These are phyloP conservation scores for Fusarium odoratissimum DNA, from an alignment of 2,329 filamentous ascomycete species.

Conservation along the genomic window DNA sequence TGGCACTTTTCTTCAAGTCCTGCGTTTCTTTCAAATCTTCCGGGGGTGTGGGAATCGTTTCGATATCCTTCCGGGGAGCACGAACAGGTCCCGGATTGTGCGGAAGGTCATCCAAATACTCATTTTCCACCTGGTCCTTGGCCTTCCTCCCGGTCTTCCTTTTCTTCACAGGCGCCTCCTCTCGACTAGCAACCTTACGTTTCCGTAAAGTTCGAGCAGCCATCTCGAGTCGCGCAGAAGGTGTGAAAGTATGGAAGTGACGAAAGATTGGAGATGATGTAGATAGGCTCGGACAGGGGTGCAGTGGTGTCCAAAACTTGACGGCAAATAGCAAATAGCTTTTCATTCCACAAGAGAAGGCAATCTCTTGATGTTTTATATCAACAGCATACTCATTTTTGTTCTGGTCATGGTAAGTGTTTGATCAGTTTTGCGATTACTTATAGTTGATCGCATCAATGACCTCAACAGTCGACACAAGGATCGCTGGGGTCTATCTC, in stretches of 20 bases:
- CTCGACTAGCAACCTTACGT: background rate
- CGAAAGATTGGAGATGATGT: background rate
- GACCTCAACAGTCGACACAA: conserved; percentile 36
- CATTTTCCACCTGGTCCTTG: background rate
- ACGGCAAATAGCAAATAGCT: background rate
- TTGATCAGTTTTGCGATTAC: background rate
- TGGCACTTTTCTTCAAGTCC: background rate
- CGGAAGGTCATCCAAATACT: conserved; percentile 27
- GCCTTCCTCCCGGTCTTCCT: conserved; percentile 6
- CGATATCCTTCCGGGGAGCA: background rate
- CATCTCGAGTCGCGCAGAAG: conserved; percentile 13
- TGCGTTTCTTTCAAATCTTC: background rate
- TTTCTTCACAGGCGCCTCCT: conserved; percentile 7
- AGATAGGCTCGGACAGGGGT: background rate
- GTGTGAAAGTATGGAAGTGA: background rate
- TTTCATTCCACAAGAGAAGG: conserved; percentile 8
- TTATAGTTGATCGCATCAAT: conserved; percentile 26
- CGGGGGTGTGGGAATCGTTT: background rate
- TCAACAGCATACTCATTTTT: background rate
- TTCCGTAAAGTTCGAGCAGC: conserved; percentile 30
- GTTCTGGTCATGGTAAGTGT: background rate
- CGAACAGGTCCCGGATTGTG: conserved; percentile 34
- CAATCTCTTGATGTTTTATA: too few relatives aligned
- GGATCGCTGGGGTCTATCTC: conserved; percentile 27
- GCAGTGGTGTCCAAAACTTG: background rate